phyloP scores from a whole-genome alignment of 2,329 filamentous ascomycete species.

The Trematosphaeria pertusa region DNA sequence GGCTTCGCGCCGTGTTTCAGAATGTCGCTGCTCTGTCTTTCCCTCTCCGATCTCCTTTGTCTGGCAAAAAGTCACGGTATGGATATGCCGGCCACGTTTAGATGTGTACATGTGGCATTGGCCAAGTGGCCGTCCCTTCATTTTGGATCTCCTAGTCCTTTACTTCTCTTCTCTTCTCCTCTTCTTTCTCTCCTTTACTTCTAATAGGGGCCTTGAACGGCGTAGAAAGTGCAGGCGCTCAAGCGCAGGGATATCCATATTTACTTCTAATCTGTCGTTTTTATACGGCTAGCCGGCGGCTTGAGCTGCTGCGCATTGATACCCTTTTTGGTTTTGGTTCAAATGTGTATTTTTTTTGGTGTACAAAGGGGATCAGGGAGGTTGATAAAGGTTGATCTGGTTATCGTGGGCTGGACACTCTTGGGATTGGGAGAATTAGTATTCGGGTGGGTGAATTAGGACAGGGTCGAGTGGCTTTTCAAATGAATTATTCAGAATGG shows the following conservation, averaged over 20 bases:
- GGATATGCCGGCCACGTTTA: not conserved
- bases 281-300: not conserved
- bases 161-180: not conserved
- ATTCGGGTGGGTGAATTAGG: too few relatives aligned
- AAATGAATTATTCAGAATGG: too few relatives aligned
- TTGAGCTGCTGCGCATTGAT: conserved; percentile 2
- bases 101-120: not conserved
- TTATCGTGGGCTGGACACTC: not conserved
- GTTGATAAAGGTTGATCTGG: not conserved
- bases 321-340: conserved; percentile 1
- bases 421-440: too few relatives aligned
- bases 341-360: not conserved
- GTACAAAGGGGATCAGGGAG: not conserved
- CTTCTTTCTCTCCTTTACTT: not conserved
- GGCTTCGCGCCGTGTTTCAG: conserved; percentile 1
- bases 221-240: conserved; percentile 14
- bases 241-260: conserved; percentile 10
- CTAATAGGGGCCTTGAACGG: conserved; percentile 3
- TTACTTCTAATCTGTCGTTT: conserved; percentile 5
- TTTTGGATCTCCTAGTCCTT: not conserved
- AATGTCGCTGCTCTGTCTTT: not conserved
- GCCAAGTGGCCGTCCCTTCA: not conserved
- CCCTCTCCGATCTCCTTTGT: not conserved
- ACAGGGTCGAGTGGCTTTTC: too few relatives aligned
- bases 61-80: not conserved